Evolutionary conservation across 2,329 filamentous ascomycete species (phyloP), one percentile per base, ranked within the genome.

Genomic region (Arthrobotrys iridis): DNA sequence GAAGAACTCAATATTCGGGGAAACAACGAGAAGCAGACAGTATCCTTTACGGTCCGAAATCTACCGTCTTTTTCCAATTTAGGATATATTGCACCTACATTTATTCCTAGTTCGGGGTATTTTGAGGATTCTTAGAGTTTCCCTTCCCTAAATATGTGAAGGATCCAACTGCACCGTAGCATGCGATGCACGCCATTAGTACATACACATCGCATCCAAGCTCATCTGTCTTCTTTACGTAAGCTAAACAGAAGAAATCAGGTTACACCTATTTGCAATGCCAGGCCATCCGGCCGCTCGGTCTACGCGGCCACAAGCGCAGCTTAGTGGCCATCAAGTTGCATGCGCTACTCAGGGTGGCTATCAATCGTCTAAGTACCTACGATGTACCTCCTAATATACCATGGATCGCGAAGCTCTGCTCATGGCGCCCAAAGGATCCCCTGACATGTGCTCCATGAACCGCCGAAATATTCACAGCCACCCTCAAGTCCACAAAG

Each of bases 351-450:
- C 30, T 26, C 8, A 8, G n/a, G 15, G 15, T 22, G 3, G 13
- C 40, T 8, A 20, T n/a, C n/a, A 13, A 35, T n/a, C 15, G 10
- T n/a, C 35, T 15, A 58, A n/a, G 60, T 64, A 64, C 60, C 60
- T 64, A n/a, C 8, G 20, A 64, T 24, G 60, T 64, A 64, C 43
- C 33, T 63, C 59, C 43, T 18, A 11, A n/a, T 33, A 18, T 30
- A 15, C 37, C 37, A 41, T 28, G 13, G 8, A 35, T 46, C 30
- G 58, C 30, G 13, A 41, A 15, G 41, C 41, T 35, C 37, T 24
- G 1, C n/a, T 8, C 20, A 28, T n/a, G 13, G 20, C 33, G 7
- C 26, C 45, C 45, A 64, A 64, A 64, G 60, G 60, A 64, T 64
- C 48, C 60, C 33, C 55, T 52, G 7, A 35, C 20, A 41, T 28